Evolutionary conservation across 352 stramenopile genomes (phyloP).

Genomic region (Phytophthora litchii): DNA sequence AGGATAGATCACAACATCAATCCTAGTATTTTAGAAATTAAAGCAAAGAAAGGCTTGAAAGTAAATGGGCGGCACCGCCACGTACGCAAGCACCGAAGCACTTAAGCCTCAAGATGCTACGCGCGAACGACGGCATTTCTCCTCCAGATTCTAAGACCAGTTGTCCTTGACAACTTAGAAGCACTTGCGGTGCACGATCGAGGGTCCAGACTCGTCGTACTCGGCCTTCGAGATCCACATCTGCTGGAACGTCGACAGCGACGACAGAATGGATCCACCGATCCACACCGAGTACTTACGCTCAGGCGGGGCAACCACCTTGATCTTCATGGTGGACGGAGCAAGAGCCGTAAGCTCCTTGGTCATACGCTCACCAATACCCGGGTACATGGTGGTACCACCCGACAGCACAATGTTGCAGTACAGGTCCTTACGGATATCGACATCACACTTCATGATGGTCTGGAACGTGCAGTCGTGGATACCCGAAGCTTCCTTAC

Average conservation of each 20-base stretch:
- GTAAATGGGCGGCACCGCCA: constrained; percentile 17
- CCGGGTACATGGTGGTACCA: constrained; percentile 96
- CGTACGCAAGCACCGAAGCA: constrained; percentile 39
- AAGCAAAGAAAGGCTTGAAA: constrained; percentile 31
- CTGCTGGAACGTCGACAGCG: constrained; percentile 97
- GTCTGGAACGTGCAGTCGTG: constrained; percentile 83
- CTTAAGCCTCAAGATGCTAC: constrained; percentile 56
- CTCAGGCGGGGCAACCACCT: constrained; percentile 93
- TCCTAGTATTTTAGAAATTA: constrained; percentile 47
- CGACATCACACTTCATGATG: constrained; percentile 92
- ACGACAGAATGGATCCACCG: constrained; percentile 96
- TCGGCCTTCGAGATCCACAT: constrained; percentile 99
- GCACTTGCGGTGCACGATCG: constrained; percentile 97
- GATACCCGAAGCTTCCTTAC: constrained; percentile 80
- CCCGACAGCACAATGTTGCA: constrained; percentile 97
- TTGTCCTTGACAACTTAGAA: constrained; percentile 75
- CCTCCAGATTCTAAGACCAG: constrained; percentile 41
- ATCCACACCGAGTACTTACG: constrained; percentile 98
- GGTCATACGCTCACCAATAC: constrained; percentile 93
- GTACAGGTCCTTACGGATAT: constrained; percentile 94
- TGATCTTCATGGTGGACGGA: constrained; percentile 95
- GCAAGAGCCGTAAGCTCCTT: constrained; percentile 93
- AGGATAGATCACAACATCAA: constrained; percentile 40
- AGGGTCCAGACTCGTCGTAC: constrained; percentile 97
- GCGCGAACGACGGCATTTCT: constrained; percentile 1